Evolutionary conservation across 2,329 filamentous ascomycete genomes (phyloP).

Genomic region (Camillea tinctor): DNA sequence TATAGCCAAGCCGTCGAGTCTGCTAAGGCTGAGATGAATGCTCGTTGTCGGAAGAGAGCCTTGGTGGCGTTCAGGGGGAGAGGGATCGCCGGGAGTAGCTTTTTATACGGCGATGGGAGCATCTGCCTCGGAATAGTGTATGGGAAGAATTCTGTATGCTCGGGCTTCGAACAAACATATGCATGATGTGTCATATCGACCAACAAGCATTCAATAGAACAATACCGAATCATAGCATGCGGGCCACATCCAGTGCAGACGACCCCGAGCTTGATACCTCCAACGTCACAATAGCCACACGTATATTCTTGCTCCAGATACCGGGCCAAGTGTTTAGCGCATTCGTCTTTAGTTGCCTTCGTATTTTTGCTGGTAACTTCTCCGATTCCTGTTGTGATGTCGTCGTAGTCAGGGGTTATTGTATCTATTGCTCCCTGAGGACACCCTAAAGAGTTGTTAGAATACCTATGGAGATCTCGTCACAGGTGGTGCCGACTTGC

Average conservation of each 20-base stretch:
- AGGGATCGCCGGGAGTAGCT: not conserved
- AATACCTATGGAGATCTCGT: too few species aligned
- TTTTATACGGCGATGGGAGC: not conserved
- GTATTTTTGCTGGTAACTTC: not conserved
- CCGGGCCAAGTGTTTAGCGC: not conserved
- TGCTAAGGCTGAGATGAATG: not conserved
- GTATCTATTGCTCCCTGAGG: too few species aligned
- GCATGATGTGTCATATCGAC: not conserved
- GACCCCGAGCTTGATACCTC: not conserved
- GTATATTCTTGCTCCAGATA: not conserved
- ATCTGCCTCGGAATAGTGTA: not conserved
- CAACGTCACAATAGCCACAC: not conserved
- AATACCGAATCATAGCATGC: not conserved
- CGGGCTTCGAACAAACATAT: not conserved
- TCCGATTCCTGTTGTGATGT: not conserved
- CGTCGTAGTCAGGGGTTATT: not conserved
- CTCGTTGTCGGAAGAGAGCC: not conserved
- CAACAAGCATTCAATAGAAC: not conserved
- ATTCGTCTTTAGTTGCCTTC: not conserved
- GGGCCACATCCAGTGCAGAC: not conserved
- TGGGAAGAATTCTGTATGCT: not conserved
- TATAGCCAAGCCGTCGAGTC: not conserved
- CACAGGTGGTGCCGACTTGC: too few species aligned
- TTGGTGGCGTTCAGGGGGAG: not conserved
- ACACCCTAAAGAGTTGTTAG: too few species aligned